Conservation (phyloP, 306 rosid genomes). For the Quercus alba region DNA sequence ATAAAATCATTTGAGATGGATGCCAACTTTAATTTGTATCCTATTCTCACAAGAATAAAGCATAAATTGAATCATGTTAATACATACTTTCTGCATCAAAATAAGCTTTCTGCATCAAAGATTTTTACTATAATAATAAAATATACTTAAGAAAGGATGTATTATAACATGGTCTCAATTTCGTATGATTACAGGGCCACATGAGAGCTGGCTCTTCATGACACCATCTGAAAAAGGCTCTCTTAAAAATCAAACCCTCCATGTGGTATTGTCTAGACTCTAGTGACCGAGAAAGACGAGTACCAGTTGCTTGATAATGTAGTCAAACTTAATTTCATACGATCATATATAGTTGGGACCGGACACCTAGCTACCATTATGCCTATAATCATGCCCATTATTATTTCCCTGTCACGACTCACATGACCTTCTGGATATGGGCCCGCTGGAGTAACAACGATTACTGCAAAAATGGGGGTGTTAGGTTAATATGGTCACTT, state of each 20-base stretch:
- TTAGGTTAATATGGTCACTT: background rate
- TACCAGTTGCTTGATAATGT: background rate
- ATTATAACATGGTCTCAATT: no score
- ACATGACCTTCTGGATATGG: background rate
- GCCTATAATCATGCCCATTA: background rate
- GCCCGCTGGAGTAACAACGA: background rate
- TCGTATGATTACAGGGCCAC: slow-evolving; percentile 11
- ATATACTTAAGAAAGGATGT: no score
- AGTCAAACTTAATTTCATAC: background rate
- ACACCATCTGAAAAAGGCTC: no score
- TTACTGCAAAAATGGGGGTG: background rate
- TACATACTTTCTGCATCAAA: background rate
- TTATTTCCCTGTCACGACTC: background rate
- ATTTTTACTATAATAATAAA: no score
- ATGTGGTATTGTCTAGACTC: no score
- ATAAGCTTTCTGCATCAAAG: background rate
- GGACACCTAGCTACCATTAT: background rate
- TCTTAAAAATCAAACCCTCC: no score
- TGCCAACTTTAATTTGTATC: no score
- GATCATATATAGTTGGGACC: background rate
- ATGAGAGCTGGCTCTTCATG: background rate
- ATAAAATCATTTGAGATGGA: no score
- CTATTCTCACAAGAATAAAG: background rate
- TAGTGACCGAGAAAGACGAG: background rate
- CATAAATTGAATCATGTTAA: background rate